These are phyloP conservation scores for Wickerhamomyces alni DNA, from an alignment of 805 yeast genomes.

Conservation along the genomic window DNA sequence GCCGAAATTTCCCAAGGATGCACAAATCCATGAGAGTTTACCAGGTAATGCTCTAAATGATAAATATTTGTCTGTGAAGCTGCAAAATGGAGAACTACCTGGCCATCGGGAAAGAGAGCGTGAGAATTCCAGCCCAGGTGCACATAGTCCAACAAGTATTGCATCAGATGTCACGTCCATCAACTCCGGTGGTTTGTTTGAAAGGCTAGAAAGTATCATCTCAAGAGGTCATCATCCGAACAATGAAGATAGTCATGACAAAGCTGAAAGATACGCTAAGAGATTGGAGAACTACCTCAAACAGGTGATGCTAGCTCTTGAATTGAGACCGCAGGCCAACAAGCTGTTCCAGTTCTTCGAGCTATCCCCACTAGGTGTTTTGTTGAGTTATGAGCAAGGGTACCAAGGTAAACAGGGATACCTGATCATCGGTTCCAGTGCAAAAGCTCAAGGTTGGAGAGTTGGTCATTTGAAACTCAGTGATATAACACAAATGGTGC, in stretches of 20 bases:
- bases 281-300: slow-evolving; percentile 63
- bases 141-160: neutral
- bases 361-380: slow-evolving; percentile 79
- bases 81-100: neutral
- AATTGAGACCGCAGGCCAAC: slow-evolving; percentile 77
- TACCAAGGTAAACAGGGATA: slow-evolving; percentile 88
- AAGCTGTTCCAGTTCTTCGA: slow-evolving; percentile 83
- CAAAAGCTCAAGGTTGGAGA: slow-evolving; percentile 91
- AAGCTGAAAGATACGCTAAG: slow-evolving; percentile 24
- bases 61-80: slow-evolving; percentile 15
- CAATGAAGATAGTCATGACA: neutral
- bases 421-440: slow-evolving; percentile 71
- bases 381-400: slow-evolving; percentile 75
- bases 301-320: slow-evolving; percentile 49
- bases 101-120: neutral
- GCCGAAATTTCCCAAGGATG: slow-evolving; percentile 32
- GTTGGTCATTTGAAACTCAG: slow-evolving; percentile 80
- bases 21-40: slow-evolving; percentile 1
- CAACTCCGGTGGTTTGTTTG: slow-evolving; percentile 8
- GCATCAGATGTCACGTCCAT: neutral
- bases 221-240: slow-evolving; percentile 10
- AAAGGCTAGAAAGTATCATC: slow-evolving; percentile 11
- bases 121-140: neutral
- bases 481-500: slow-evolving; percentile 82
- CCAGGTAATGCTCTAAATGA: slow-evolving; percentile 18